Evolutionary conservation across 2,329 filamentous ascomycete genomes (phyloP), one percentile per base, ranked within the genome.

Genomic region (Fusarium continuum): DNA sequence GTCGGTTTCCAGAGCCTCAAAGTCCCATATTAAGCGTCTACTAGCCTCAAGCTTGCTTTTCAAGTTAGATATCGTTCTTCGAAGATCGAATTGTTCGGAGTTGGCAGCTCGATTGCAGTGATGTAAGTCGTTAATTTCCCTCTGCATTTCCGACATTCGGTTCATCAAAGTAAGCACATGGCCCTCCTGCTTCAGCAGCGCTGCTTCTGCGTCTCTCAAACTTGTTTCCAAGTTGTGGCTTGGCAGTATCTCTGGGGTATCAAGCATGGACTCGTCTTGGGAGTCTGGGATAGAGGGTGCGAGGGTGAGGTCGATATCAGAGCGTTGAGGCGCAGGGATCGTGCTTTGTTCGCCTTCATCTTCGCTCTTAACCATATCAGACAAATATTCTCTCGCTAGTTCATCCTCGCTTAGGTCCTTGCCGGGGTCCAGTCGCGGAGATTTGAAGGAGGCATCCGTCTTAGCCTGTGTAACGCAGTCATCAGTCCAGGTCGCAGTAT

Each of bases 401-500:
- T 47, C 31, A 38, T 47, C 22, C 0, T 38, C 31, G 20, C 31
- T 28, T 4, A 13, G 4, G 8, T 47, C 6, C 3, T 16, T 4
- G 6, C 14, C 36, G 0, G 0, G 17, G 2, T 10, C 6, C n/a
- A 5, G 1, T 2, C 13, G 1, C 11, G 20, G 11, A 1, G 13
- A 2, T 4, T 4, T 14, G 1, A 1, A 13, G 14, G 22, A 26
- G 6, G 6, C 6, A 2, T 3, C 38, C 25, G 13, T 0, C 0
- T 9, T 28, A 2, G 0, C 38, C 44, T 47, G 5, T 1, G 13
- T 0, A 13, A 14, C 4, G 16, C 8, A 17, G 7, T 38, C 2
- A 1, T 36, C 14, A 23, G 29, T 8, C 11, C 0, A 5, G 4
- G 4, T n/a, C 2, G 16, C 8, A 0, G 2, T 2, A 4, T 11